Percentiles rank a stretch among this genome's conserved stretches.
phyloP scores from a whole-genome alignment of 2,329 filamentous ascomycete species.

The Lachnellula occidentalis region DNA sequence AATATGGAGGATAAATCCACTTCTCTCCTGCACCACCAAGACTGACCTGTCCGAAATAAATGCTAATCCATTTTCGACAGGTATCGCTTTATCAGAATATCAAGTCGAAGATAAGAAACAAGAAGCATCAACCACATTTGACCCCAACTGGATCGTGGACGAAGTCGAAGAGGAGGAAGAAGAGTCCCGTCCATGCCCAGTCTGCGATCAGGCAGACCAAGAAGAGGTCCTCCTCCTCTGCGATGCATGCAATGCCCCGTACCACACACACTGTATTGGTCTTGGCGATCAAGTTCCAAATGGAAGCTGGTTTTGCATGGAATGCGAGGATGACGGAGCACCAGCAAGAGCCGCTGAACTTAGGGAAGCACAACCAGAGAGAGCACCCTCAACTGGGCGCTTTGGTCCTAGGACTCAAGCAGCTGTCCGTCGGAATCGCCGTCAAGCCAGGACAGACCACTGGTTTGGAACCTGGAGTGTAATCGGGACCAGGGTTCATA shows the following conservation, averaged over 20 bases:
- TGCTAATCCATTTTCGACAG: constrained; percentile 34
- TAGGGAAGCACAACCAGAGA: constrained; percentile 27
- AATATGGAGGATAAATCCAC: background rate
- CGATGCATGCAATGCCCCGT: constrained; percentile 82
- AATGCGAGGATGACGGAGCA: constrained; percentile 54
- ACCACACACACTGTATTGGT: constrained; percentile 88
- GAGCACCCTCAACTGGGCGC: constrained; percentile 22
- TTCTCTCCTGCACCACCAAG: background rate
- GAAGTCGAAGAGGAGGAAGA: constrained; percentile 66
- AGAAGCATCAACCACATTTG: constrained; percentile 70
- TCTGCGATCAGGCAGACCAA: constrained; percentile 76
- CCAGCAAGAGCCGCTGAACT: constrained; percentile 34
- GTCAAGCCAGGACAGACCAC: constrained; percentile 66
- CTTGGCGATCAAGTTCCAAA: constrained; percentile 64
- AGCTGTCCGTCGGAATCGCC: constrained; percentile 49
- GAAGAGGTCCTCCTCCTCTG: constrained; percentile 84
- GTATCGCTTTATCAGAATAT: constrained; percentile 52
- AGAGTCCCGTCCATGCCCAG: constrained; percentile 67
- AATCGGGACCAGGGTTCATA: constrained; percentile 56
- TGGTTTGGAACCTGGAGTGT: constrained; percentile 84
- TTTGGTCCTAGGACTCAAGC: constrained; percentile 47
- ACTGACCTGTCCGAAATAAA: background rate
- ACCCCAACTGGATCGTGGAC: constrained; percentile 70
- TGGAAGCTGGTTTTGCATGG: constrained; percentile 86
- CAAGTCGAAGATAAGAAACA: constrained; percentile 78